Conservation (phyloP, 2,329 filamentous ascomycete genomes). For the Cytospora leucostoma region DNA sequence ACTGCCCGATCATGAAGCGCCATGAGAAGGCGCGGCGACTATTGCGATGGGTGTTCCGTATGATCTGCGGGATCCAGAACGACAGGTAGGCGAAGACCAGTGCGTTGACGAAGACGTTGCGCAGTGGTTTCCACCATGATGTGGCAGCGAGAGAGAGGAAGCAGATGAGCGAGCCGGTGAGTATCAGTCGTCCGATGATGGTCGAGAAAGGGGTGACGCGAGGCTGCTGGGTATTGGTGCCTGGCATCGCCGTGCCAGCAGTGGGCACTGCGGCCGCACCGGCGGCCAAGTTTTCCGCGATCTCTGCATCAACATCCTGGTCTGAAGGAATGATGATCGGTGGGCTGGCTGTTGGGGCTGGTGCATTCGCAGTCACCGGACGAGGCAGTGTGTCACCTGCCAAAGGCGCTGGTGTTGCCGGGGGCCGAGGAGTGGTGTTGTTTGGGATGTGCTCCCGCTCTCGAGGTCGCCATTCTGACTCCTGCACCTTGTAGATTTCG, state of each 20-base stretch:
- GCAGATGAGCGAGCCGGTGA: conserved; percentile 56
- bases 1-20: conserved; percentile 87
- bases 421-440: conserved; percentile 31
- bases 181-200: conserved; percentile 58
- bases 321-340: conserved; percentile 65
- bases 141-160: conserved; percentile 61
- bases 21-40: conserved; percentile 88
- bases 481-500: conserved; percentile 63
- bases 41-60: conserved; percentile 86
- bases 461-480: conserved; percentile 54
- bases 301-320: conserved; percentile 64
- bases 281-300: conserved; percentile 43
- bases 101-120: conserved; percentile 60
- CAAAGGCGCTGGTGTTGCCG: conserved; percentile 33
- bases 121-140: conserved; percentile 59
- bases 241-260: conserved; percentile 33
- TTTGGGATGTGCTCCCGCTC: conserved; percentile 37
- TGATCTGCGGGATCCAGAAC: conserved; percentile 90
- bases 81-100: conserved; percentile 79
- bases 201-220: conserved; percentile 50
- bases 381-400: conserved; percentile 40
- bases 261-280: conserved; percentile 40
- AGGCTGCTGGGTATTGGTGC: conserved; percentile 36
- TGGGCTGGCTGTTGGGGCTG: conserved; percentile 34
- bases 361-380: conserved; percentile 41